A percentile compares a stretch with the other conserved stretches of the same genome.
phyloP scores from a whole-genome alignment of 1,139 yeast species.

The Eremothecium cymbalariae region DNA sequence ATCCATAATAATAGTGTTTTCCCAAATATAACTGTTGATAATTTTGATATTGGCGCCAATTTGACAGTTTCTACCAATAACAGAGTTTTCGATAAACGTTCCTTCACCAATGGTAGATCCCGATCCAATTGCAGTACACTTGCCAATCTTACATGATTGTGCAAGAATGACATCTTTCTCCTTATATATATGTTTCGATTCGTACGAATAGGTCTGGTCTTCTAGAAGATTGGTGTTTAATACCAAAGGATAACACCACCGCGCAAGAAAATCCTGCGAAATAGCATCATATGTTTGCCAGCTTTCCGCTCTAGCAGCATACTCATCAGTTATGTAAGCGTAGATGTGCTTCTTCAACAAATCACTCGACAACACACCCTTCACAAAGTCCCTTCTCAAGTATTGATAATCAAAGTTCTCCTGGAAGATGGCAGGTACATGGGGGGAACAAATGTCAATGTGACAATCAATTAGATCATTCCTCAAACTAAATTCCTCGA shows the following conservation, averaged over 20 bases:
- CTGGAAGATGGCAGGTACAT: constrained; percentile 90
- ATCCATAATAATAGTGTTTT: constrained; percentile 64
- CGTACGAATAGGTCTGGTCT: constrained; percentile 68
- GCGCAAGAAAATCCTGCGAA: constrained; percentile 79
- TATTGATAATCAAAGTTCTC: constrained; percentile 93
- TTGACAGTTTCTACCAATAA: constrained; percentile 75
- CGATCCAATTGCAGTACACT: constrained; percentile 71
- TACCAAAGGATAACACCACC: constrained; percentile 89
- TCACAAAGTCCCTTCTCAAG: constrained; percentile 78
- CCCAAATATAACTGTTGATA: constrained; percentile 79
- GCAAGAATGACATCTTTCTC: constrained; percentile 78
- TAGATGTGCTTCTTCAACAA: constrained; percentile 84
- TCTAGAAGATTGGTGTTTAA: constrained; percentile 75
- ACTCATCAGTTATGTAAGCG: constrained; percentile 69
- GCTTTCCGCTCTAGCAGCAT: constrained; percentile 90
- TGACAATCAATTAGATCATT: constrained; percentile 95
- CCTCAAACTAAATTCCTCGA: constrained; percentile 69
- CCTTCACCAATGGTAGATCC: constrained; percentile 57
- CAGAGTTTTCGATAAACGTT: constrained; percentile 50
- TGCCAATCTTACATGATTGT: constrained; percentile 77
- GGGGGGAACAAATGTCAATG: constrained; percentile 90
- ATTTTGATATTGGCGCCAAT: constrained; percentile 73
- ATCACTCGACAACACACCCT: constrained; percentile 86
- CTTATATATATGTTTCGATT: constrained; percentile 78
- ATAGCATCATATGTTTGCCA: constrained; percentile 90